phyloP scores from a whole-genome alignment of 768 basidiomycete genomes.

The Calocybe gangraenosa region DNA sequence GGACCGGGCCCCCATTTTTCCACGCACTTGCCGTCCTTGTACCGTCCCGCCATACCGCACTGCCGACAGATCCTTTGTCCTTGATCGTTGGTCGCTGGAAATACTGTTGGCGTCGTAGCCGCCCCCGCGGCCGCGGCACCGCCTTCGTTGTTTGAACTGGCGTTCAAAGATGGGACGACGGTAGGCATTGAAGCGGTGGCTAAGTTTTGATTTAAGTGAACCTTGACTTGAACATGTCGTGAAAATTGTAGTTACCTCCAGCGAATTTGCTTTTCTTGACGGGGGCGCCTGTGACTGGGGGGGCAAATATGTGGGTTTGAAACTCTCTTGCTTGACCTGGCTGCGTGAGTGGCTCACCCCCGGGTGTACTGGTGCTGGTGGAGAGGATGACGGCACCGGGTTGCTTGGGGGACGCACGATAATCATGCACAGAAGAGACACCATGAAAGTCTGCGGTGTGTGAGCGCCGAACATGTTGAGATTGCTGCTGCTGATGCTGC shows the following conservation, averaged over 20 bases:
- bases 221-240: no score
- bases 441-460: not conserved
- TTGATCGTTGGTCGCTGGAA: slow-evolving; percentile 47
- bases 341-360: slow-evolving; percentile 19
- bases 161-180: not conserved
- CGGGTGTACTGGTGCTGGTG: slow-evolving; percentile 11
- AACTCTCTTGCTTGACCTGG: slow-evolving; percentile 34
- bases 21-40: slow-evolving; percentile 83
- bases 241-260: slow-evolving; percentile 7
- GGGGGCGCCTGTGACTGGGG: slow-evolving; percentile 69
- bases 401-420: no score
- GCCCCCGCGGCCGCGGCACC: not conserved
- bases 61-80: slow-evolving; percentile 78
- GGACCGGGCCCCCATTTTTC: slow-evolving; percentile 89
- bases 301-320: slow-evolving; percentile 69
- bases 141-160: not conserved
- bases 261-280: slow-evolving; percentile 59
- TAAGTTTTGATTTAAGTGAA: not conserved
- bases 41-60: slow-evolving; percentile 68
- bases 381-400: slow-evolving; percentile 3
- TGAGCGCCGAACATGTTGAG: not conserved
- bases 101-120: slow-evolving; percentile 23
- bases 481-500: slow-evolving; percentile 1
- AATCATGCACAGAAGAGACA: no score
- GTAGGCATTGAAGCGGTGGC: not conserved